Evolutionary conservation across 208 protist genomes (phyloP).

Genomic region (Acanthamoeba healyi): DNA sequence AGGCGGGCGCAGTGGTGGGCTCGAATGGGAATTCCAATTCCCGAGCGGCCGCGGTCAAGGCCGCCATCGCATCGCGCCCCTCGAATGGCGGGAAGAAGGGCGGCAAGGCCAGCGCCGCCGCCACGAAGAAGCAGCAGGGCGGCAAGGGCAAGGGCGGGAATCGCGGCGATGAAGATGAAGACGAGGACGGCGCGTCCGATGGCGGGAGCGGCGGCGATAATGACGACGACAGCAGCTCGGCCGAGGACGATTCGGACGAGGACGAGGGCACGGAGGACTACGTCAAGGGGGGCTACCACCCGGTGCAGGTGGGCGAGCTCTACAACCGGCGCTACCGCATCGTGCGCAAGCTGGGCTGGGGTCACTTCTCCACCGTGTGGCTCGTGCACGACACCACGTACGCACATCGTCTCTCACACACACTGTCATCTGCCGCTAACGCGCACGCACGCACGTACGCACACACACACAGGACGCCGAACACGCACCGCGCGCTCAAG

Average conservation of each 20-base stretch:
- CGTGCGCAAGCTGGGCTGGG: constrained; percentile 98
- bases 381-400: constrained; percentile 93
- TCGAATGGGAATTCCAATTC: neutral
- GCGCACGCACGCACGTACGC: too few relatives aligned
- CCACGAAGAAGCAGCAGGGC: neutral
- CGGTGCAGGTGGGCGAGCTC: constrained; percentile 94
- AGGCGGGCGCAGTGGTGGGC: neutral
- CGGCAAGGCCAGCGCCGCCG: neutral
- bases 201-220: neutral
- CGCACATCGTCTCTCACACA: neutral
- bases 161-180: constrained; percentile 33
- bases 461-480: neutral
- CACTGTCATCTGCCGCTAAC: neutral
- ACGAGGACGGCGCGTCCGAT: neutral
- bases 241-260: neutral
- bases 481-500: constrained; percentile 90
- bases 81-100: neutral
- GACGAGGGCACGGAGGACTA: constrained; percentile 68
- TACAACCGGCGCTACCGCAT: constrained; percentile 95
- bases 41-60: neutral
- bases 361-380: constrained; percentile 99
- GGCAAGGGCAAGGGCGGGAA: neutral
- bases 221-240: neutral
- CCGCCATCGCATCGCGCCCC: neutral
- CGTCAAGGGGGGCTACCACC: constrained; percentile 95